Evolutionary conservation across 495 filamentous ascomycete species (phyloP).

Genomic region (Aspergillus homomorphus): DNA sequence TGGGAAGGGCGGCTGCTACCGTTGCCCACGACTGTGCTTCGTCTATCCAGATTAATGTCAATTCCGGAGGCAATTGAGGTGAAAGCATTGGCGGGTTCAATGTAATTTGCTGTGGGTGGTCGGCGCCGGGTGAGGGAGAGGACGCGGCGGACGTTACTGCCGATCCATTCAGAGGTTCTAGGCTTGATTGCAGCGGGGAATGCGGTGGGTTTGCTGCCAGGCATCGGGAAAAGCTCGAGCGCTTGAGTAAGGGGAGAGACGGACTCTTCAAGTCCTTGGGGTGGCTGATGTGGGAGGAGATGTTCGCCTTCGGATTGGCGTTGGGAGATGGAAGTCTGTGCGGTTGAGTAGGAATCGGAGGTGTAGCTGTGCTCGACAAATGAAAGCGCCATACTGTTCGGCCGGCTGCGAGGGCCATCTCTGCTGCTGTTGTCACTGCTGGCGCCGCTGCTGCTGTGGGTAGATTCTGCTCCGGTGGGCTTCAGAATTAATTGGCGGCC

Average conservation of each 20-base stretch:
- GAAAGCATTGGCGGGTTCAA: slow-evolving; percentile 2
- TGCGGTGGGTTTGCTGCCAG: slow-evolving; percentile 23
- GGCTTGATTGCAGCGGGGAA: slow-evolving; percentile 24
- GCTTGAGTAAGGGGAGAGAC: slow-evolving; percentile 5
- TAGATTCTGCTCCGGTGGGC: slow-evolving; percentile 17
- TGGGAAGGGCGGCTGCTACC: not conserved
- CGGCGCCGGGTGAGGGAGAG: slow-evolving; percentile 42
- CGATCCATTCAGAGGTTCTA: slow-evolving; percentile 49
- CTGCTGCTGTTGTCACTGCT: slow-evolving; percentile 16
- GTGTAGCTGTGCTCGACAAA: slow-evolving; percentile 39
- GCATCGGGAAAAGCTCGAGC: slow-evolving; percentile 23
- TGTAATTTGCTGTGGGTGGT: slow-evolving; percentile 14
- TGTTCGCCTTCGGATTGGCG: slow-evolving; percentile 64
- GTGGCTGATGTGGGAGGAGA: slow-evolving; percentile 40
- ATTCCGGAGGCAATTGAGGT: slow-evolving; percentile 32
- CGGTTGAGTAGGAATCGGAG: slow-evolving; percentile 66
- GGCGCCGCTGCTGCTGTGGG: slow-evolving; percentile 21
- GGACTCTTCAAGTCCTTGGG: slow-evolving; percentile 8
- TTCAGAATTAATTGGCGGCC: slow-evolving; percentile 29
- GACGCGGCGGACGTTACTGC: slow-evolving; percentile 53
- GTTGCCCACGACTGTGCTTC: slow-evolving; percentile 28
- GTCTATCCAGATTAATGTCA: slow-evolving; percentile 20
- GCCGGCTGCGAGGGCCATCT: slow-evolving; percentile 25
- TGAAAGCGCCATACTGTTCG: slow-evolving; percentile 22
- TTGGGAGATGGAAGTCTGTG: slow-evolving; percentile 56